Evolutionary conservation across 2,329 filamentous ascomycete genomes (phyloP).

Genomic region (Cordyceps cicadae): DNA sequence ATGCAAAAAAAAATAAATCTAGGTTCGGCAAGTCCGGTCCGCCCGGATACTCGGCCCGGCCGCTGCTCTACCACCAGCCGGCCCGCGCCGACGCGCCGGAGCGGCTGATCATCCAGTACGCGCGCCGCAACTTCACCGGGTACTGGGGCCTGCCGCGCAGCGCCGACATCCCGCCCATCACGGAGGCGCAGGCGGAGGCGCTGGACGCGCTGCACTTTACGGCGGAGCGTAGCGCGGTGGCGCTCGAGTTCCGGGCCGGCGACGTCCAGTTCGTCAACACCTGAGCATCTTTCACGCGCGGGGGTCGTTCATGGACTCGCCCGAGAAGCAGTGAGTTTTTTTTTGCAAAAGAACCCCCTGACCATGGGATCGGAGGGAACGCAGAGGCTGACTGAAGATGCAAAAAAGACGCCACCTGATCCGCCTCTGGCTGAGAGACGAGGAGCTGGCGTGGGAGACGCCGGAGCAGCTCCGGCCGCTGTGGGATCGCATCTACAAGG

Average conservation of each 20-base stretch:
- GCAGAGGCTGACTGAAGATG: background rate
- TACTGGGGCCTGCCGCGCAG: constrained; percentile 47
- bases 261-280: constrained; percentile 49
- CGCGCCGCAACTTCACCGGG: constrained; percentile 49
- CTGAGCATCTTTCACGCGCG: constrained; percentile 45
- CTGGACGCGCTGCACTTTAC: constrained; percentile 43
- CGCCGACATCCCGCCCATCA: constrained; percentile 46
- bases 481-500: constrained; percentile 47
- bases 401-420: constrained; percentile 36
- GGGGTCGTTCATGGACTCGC: constrained; percentile 38
- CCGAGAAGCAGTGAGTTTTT: constrained; percentile 33
- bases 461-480: constrained; percentile 34
- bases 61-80: constrained; percentile 49
- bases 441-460: constrained; percentile 40
- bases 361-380: no score
- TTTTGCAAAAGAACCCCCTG: no score
- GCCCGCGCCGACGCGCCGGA: constrained; percentile 37
- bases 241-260: constrained; percentile 39
- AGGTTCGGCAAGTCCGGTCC: constrained; percentile 44
- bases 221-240: constrained; percentile 36
- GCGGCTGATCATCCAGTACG: constrained; percentile 52
- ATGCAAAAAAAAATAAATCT: no score
- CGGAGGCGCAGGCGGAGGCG: constrained; percentile 44
- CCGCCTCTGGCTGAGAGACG: constrained; percentile 42
- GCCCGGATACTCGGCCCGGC: constrained; percentile 36